These are phyloP conservation scores for Didymella arachidicola DNA, from an alignment of 2,329 filamentous ascomycete genomes.

Conservation along the genomic window DNA sequence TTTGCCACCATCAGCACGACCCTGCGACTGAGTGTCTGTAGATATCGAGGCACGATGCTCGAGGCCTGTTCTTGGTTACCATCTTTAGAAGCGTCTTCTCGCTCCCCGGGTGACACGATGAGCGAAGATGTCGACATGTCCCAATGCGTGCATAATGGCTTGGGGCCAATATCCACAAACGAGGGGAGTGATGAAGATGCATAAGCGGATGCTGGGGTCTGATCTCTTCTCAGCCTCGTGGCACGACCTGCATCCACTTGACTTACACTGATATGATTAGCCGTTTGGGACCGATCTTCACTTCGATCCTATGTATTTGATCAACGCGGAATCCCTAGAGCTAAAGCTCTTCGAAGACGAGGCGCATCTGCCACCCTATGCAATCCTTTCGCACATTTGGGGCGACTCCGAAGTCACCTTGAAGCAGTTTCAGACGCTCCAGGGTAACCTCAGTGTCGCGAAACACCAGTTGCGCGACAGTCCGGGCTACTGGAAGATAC, in stretches of 20 bases:
- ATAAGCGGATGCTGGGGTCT: too few species aligned
- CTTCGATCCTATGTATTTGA: background rate
- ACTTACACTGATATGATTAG: background rate
- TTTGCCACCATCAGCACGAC: background rate
- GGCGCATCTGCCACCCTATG: background rate
- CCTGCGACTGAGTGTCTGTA: background rate
- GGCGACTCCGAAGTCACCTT: background rate
- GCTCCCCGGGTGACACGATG: too few species aligned
- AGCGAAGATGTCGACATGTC: too few species aligned
- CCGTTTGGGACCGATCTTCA: too few species aligned
- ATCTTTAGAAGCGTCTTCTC: too few species aligned
- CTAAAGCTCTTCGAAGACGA: background rate
- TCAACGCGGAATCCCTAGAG: background rate
- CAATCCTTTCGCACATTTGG: background rate
- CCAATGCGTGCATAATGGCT: too few species aligned
- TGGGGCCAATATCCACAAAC: background rate
- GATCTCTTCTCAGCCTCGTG: too few species aligned
- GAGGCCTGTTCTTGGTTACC: too few species aligned
- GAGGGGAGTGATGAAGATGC: too few species aligned
- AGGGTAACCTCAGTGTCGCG: background rate
- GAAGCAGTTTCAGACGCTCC: background rate
- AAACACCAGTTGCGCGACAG: background rate
- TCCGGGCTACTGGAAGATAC: background rate
- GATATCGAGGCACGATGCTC: background rate
- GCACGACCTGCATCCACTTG: too few species aligned